These are phyloP conservation scores for Pseudocercospora crystallina DNA, from an alignment of 2,329 filamentous ascomycete genomes.

Conservation along the genomic window DNA sequence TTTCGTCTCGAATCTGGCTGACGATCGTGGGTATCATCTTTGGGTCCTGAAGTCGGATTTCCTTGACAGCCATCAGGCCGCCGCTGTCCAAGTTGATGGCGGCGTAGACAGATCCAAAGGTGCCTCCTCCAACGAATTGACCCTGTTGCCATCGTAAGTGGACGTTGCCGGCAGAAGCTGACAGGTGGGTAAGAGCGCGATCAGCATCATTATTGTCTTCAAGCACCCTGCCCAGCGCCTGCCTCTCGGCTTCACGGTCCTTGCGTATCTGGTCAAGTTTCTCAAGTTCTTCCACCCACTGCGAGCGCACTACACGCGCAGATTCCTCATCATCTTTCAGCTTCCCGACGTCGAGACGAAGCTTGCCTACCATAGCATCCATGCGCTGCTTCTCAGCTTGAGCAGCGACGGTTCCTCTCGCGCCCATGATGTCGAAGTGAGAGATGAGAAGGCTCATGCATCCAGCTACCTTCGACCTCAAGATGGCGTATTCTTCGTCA, in stretches of 20 bases:
- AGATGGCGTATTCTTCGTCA: constrained; percentile 78
- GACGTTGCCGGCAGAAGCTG: constrained; percentile 90
- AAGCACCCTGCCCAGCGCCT: constrained; percentile 83
- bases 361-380: constrained; percentile 73
- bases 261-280: constrained; percentile 77
- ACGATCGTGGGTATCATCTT: constrained; percentile 94
- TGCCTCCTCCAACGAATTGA: constrained; percentile 95
- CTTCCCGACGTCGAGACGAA: constrained; percentile 73
- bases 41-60: constrained; percentile 94
- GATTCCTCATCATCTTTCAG: constrained; percentile 83
- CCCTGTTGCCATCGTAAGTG: constrained; percentile 97
- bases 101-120: constrained; percentile 95
- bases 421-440: constrained; percentile 99
- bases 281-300: constrained; percentile 70
- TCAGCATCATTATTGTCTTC: constrained; percentile 96
- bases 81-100: constrained; percentile 96
- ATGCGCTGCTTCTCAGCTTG: constrained; percentile 89
- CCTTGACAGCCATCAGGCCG: constrained; percentile 97
- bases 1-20: constrained; percentile 91
- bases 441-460: constrained; percentile 98
- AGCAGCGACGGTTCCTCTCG: constrained; percentile 86
- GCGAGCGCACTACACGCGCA: constrained; percentile 68
- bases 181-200: constrained; percentile 88
- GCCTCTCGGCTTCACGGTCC: constrained; percentile 78
- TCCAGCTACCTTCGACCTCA: constrained; percentile 86